Evolutionary conservation across 1,284 basidiomycete genomes (phyloP).

Genomic region (Cryptococcus maquisensis): DNA sequence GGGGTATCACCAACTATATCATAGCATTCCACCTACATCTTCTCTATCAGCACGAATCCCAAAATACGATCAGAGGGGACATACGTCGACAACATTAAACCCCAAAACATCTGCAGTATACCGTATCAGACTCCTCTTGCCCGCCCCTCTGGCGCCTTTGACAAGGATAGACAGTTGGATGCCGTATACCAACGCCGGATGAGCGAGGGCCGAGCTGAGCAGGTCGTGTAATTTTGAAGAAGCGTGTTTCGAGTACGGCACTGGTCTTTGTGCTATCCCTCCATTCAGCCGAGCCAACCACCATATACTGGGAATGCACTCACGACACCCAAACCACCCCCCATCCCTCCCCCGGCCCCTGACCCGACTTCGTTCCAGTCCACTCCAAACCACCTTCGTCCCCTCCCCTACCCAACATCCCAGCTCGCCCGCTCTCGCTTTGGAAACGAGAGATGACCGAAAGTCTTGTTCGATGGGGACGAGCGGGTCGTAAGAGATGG

Average conservation of each 20-base stretch:
- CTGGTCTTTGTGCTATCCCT: slow-evolving; percentile 16
- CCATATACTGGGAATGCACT: slow-evolving; percentile 7
- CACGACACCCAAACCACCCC: slow-evolving; percentile 32
- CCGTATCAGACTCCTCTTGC: slow-evolving; percentile 50
- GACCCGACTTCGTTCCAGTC: slow-evolving; percentile 45
- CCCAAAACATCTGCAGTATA: slow-evolving; percentile 34
- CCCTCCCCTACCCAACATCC: slow-evolving; percentile 80
- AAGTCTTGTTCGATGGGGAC: slow-evolving; percentile 47
- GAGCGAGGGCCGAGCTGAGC: slow-evolving; percentile 23
- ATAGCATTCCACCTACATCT: slow-evolving; percentile 77
- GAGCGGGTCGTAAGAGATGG: slow-evolving; percentile 62
- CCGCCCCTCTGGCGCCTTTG: slow-evolving; percentile 53
- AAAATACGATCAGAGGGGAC: slow-evolving; percentile 7
- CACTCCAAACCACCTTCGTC: slow-evolving; percentile 53
- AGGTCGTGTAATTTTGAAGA: slow-evolving; percentile 31
- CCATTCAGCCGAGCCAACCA: neutral
- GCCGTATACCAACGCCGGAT: slow-evolving; percentile 17
- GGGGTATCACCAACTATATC: slow-evolving; percentile 77
- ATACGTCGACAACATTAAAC: slow-evolving; percentile 73
- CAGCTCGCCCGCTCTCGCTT: slow-evolving; percentile 58
- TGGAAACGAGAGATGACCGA: slow-evolving; percentile 47
- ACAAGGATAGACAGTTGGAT: slow-evolving; percentile 49
- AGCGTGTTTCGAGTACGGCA: slow-evolving; percentile 22
- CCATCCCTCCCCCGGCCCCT: slow-evolving; percentile 20
- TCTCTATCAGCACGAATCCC: neutral